phyloP scores from a whole-genome alignment of 306 rosid species.

The Quercus cerris region DNA sequence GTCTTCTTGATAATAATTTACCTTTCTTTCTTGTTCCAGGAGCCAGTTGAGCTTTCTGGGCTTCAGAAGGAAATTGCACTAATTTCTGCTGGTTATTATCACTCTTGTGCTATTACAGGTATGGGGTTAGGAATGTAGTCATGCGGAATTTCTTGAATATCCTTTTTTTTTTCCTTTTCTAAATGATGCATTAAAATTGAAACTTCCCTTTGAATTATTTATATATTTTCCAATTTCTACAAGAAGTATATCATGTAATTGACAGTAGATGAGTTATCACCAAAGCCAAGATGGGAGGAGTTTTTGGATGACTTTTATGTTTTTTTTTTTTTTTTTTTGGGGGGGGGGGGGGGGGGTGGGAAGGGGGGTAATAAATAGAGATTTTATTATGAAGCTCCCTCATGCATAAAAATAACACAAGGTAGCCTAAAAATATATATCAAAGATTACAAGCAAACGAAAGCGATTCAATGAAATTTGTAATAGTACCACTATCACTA shows the following conservation, averaged over 20 bases:
- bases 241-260: neutral
- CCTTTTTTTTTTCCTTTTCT: neutral
- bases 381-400: too few relatives aligned
- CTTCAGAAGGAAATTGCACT: conserved; percentile 59
- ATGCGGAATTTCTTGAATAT: neutral
- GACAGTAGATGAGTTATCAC: neutral
- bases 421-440: too few relatives aligned
- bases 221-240: neutral
- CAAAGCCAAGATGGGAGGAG: neutral
- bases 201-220: neutral
- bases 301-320: too few relatives aligned
- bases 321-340: too few relatives aligned
- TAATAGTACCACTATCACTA: too few relatives aligned
- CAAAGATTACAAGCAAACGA: too few relatives aligned
- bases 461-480: too few relatives aligned
- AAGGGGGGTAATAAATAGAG: too few relatives aligned
- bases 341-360: too few relatives aligned
- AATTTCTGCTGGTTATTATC: conserved; percentile 83
- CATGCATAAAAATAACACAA: too few relatives aligned
- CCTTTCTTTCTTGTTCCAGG: conserved; percentile 42
- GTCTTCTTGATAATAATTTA: conserved; percentile 8
- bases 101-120: conserved; percentile 91
- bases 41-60: conserved; percentile 63
- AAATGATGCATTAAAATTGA: neutral
- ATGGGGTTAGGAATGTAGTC: conserved; percentile 8